phyloP scores from a whole-genome alignment of 2,329 filamentous ascomycete species.

The Xylaria sp. region DNA sequence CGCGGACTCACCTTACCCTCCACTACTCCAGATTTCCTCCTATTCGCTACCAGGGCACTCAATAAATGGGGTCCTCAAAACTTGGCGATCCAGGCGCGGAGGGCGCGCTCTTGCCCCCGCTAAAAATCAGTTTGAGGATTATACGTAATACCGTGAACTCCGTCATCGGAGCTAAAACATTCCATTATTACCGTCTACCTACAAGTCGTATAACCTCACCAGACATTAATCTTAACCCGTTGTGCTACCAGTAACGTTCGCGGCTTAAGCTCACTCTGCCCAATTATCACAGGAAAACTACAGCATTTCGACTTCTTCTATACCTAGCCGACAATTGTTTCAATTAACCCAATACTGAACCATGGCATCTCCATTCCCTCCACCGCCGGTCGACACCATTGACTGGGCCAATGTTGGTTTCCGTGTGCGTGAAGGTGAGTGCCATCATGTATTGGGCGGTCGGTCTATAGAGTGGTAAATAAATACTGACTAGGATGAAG shows the following conservation, averaged over 20 bases:
- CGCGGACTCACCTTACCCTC: not conserved
- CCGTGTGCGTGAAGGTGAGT: conserved; percentile 84
- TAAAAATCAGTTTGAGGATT: not conserved
- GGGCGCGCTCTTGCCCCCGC: not conserved
- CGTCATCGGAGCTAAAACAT: conserved; percentile 38
- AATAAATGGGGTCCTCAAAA: not conserved
- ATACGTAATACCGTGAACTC: conserved; percentile 16
- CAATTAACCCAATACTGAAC: not conserved
- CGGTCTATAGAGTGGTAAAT: not conserved
- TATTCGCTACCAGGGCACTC: not conserved
- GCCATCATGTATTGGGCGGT: not conserved
- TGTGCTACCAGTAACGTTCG: conserved; percentile 3
- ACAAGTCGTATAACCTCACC: conserved; percentile 2
- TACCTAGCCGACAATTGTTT: not conserved
- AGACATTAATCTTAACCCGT: conserved; percentile 9
- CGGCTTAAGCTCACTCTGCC: not conserved
- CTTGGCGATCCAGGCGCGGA: not conserved
- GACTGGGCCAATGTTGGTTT: conserved; percentile 97
- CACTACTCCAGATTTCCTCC: not conserved
- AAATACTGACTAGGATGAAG: conserved; percentile 56
- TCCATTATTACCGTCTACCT: not conserved
- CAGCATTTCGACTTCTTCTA: not conserved
- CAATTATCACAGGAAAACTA: not conserved
- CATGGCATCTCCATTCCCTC: conserved; percentile 72
- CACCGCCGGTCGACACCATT: conserved; percentile 81